phyloP scores from a whole-genome alignment of 768 basidiomycete species.

The Cytidiella melzeri region DNA sequence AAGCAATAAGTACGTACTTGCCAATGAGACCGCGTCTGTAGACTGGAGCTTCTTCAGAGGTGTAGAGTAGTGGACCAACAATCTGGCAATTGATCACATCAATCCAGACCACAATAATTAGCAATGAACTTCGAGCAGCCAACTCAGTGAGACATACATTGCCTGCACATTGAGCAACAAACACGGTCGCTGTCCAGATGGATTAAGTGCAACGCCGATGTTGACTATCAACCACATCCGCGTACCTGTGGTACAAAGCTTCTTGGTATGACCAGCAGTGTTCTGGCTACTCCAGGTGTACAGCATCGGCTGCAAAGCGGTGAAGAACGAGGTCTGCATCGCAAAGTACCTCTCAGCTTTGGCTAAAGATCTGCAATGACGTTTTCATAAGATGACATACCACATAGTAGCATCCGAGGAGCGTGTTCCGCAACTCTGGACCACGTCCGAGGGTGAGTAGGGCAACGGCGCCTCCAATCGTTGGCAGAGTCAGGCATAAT shows the following conservation, averaged over 20 bases:
- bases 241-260: constrained; percentile 33
- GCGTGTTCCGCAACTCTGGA: constrained; percentile 22
- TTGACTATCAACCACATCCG: neutral
- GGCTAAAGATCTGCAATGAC: neutral
- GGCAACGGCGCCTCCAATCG: constrained; percentile 33
- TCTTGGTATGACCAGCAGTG: constrained; percentile 39
- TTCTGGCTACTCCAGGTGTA: constrained; percentile 38
- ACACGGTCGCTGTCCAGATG: constrained; percentile 22
- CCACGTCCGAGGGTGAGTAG: constrained; percentile 30
- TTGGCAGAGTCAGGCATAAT: constrained; percentile 30
- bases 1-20: constrained; percentile 21
- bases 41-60: constrained; percentile 30
- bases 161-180: constrained; percentile 41
- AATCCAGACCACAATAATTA: too few species aligned
- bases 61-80: constrained; percentile 34
- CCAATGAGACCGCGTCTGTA: constrained; percentile 36
- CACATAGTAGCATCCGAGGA: constrained; percentile 36
- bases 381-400: constrained; percentile 15
- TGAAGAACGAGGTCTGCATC: constrained; percentile 30
- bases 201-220: neutral
- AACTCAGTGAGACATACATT: constrained; percentile 26
- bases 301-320: constrained; percentile 34
- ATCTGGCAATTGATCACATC: constrained; percentile 22
- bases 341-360: too few species aligned
- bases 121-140: neutral